phyloP scores from a whole-genome alignment of 306 rosid species.

The Cyamopsis tetragonoloba region DNA sequence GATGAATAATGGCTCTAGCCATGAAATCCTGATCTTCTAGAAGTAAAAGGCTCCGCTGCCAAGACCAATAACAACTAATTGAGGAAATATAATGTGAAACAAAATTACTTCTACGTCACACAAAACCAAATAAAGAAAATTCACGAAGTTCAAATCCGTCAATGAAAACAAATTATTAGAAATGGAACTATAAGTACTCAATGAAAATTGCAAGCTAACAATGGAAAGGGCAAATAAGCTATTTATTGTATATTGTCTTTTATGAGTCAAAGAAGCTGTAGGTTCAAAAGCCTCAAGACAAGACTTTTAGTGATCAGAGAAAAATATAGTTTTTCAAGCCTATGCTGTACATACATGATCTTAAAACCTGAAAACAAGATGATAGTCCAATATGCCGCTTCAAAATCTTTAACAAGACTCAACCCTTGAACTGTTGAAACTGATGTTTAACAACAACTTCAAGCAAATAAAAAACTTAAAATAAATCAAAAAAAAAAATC shows the following conservation, averaged over 20 bases:
- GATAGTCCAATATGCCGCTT: not conserved
- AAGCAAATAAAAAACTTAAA: not conserved
- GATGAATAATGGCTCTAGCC: conserved; percentile 30
- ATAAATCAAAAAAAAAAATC: not conserved
- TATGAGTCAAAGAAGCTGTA: not conserved
- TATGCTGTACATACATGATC: not conserved
- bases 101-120: not conserved
- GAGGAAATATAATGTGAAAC: not conserved
- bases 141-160: not conserved
- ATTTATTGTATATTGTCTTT: not conserved
- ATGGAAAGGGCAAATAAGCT: not conserved
- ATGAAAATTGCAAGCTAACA: conserved; percentile 5
- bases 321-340: not conserved
- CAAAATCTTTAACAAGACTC: not conserved
- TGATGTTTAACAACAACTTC: not conserved
- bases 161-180: conserved; percentile 16
- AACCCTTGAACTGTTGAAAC: not conserved
- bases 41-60: conserved; percentile 53
- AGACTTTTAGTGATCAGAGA: not conserved
- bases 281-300: not conserved
- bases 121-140: not conserved
- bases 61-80: conserved; percentile 22
- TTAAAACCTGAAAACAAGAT: not conserved
- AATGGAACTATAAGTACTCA: not conserved
- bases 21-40: conserved; percentile 39